Base-by-base conservation (phyloP, 2,329 filamentous ascomycete genomes). In the Corynespora cassiicola region DNA sequence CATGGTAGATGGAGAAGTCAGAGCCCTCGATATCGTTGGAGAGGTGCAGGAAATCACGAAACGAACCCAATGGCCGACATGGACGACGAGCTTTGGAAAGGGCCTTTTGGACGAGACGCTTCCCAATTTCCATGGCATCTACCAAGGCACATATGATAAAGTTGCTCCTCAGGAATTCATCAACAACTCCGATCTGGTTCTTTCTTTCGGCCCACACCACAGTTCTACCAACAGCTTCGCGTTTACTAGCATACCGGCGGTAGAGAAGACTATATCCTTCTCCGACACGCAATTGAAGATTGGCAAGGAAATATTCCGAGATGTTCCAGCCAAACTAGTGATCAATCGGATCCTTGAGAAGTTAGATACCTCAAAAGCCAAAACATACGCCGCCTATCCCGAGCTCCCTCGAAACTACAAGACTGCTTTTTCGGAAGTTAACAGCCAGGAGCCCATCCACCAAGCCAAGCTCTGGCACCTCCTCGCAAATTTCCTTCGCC, bases 1-100 rank as follows among this genome's bases (percentile, higher is more conserved):
- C 32, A 47, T 80, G 2, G 73, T 79, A 0, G 79, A 82, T 44
- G 77, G 77, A 2, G 72, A 77, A 40, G 71, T 68, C n/a, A 58
- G 71, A 26, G 54, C 68, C 0, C 59, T 75, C 18, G 66, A 66
- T n/a, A 69, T 77, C 20, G 49, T 69, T 1, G 56, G 70, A 0
- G 61, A 72, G 4, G 60, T 77, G 1, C 65, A 78, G 38, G 47
- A 66, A 7, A 54, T 81, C 11, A 68, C 75, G 7, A 56, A 69
- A 21, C 24, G 56, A 2, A 78, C 75, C 0, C 57, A 60, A 0
- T 76, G 74, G 61, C 77, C 77, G 0, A 77, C 74, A 0, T 76
- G 69, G 56, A 73, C 70, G 2, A 73, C 75, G 0, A 63, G 67
- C 0, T 76, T 75, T 17, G 75, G 74, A 7, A 80, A 79, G 53